Evolutionary conservation across 129 eudicot genomes (phyloP), one percentile per base, ranked within the genome.

Genomic region (Silybum marianum): DNA sequence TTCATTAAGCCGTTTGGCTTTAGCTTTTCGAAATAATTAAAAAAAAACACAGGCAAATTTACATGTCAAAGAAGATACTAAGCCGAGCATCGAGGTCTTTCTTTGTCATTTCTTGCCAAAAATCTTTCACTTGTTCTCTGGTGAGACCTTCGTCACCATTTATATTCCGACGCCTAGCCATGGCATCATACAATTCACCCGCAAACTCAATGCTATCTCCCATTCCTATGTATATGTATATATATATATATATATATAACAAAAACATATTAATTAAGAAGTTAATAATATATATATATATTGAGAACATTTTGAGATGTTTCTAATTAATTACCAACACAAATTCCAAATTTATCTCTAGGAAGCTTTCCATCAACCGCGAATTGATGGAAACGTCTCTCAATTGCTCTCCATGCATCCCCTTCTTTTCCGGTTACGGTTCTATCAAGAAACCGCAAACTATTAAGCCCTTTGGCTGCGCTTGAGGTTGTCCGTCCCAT

Each of bases 41-140:
- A 32, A 4, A 39, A 18, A 80, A 42, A 3, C 30, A 32, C 36
- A 11, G 9, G 34, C 4, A 24, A 42, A 69, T 7, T 84, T 84
- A 93, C 99, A 96, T 96, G 83, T 93, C 99, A 67, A 96, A 96
- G 92, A 96, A 96, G 66, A 96, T 91, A 77, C 91, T 91, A 26
- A 96, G 97, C 76, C 99, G 88, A 13, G 97, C 85, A 85, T 93
- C 98, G 44, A 89, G 87, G 72, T 91, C 97, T 66, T 88, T 85
- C 39, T 84, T 86, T 3, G 98, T 86, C 89, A 96, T 87, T 68
- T 96, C 93, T 68, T 88, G 92, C 99, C 99, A 96, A 84, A 96
- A 96, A 72, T 69, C 74, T 58, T 81, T 88, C 63, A 93, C 44
- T 79, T 91, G 86, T 11, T 86, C 91, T 28, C 73, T 24, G 12